These are phyloP conservation scores for Triticum timopheevii DNA, from an alignment of 176 grass and related monocot species.

Conservation along the genomic window DNA sequence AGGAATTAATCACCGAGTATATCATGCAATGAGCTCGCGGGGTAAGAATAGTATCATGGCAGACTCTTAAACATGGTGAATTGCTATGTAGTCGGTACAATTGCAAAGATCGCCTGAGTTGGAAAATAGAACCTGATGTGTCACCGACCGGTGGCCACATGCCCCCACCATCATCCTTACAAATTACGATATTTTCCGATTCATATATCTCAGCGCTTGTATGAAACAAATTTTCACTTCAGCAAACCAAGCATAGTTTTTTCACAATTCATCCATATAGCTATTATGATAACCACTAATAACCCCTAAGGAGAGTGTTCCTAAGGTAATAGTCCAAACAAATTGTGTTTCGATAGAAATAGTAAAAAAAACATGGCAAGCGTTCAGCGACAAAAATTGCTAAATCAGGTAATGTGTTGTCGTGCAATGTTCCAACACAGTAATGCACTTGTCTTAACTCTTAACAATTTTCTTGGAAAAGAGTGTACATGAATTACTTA, in stretches of 20 bases:
- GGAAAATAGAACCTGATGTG: not conserved
- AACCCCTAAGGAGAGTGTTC: not conserved
- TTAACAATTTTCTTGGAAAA: not conserved
- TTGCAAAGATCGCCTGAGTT: not conserved
- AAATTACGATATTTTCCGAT: not conserved
- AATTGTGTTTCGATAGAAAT: not conserved
- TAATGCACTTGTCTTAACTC: not conserved
- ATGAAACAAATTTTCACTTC: not conserved
- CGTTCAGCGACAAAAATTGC: not conserved
- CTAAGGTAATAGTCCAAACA: not conserved
- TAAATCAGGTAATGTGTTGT: not conserved
- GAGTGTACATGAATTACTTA: slow-evolving; percentile 38
- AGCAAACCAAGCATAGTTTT: not conserved
- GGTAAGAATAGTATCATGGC: not conserved
- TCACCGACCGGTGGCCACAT: not conserved
- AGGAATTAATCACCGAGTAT: not conserved
- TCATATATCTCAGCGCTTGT: no score
- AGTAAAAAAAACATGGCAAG: not conserved
- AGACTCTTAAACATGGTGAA: not conserved
- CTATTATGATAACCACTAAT: not conserved
- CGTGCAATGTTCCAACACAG: not conserved
- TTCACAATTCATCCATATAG: not conserved
- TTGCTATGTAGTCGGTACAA: not conserved
- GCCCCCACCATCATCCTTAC: not conserved
- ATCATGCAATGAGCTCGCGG: not conserved